Evolutionary conservation across 2,329 filamentous ascomycete genomes (phyloP), one percentile per base, ranked within the genome.

Genomic region (Beauveria sp.): DNA sequence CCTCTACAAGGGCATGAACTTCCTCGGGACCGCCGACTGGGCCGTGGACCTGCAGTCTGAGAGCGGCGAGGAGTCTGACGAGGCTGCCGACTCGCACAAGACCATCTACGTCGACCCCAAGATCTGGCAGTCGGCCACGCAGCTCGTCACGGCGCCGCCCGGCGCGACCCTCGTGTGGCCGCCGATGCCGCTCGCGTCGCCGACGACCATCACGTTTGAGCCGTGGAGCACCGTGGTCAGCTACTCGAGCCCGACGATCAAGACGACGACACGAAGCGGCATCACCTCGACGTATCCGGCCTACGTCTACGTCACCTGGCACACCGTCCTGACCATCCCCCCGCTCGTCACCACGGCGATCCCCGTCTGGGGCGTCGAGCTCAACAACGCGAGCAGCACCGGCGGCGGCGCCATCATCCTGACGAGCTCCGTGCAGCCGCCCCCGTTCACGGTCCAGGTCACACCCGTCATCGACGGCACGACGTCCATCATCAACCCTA

Each of bases 111-210:
- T 55, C 2, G 52, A 55, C 40, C 52, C 52, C 20, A 26, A 34
- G 3, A 55, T 55, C 38, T 55, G 52, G 52, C 34, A 55, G 24
- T 55, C 52, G 7, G 24, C 20, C 22, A 42, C 52, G 40, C 52
- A 30, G 14, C 5, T 26, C 14, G 52, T 55, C 38, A 55, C 40
- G 34, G 52, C 52, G 14, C 52, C 26, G 22, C 52, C 52, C 20
- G 52, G 52, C 40, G 34, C n/a, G n/a, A 55, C 52, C 79, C 66
- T 82, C 80, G 6, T 59, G 14, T 59, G 56, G 56, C 56, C 56
- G 45, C 56, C 46, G 18, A 59, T 34, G 56, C 56, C 45, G 22
- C 45, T 59, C 18, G 56, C 28, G 10, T 40, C 26, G 12, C 42
- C 56, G 34, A 59, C 56, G 10, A 50, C 45, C n/a, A 59, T 59